phyloP scores from a whole-genome alignment of 2,329 filamentous ascomycete genomes.

The Blastomyces emzantsi region DNA sequence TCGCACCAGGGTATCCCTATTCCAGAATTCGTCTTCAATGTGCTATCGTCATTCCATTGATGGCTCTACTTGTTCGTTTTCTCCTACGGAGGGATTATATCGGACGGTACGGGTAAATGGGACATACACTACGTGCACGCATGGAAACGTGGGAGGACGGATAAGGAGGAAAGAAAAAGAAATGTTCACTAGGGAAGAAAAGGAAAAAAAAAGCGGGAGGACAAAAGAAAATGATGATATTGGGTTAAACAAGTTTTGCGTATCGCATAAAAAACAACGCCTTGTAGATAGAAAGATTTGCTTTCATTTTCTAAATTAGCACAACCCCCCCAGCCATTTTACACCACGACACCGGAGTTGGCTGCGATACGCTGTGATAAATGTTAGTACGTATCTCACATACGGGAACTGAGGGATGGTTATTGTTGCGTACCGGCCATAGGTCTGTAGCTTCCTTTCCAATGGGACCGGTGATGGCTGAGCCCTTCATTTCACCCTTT shows the following conservation, averaged over 20 bases:
- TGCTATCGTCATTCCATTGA: background rate
- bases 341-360: conserved; percentile 99
- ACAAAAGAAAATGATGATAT: conserved; percentile 20
- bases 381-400: conserved; percentile 26
- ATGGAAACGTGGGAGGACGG: background rate
- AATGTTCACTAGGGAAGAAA: conserved; percentile 7
- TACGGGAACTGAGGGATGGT: background rate
- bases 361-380: conserved; percentile 79
- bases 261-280: conserved; percentile 5
- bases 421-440: conserved; percentile 69
- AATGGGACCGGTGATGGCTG: conserved; percentile 96
- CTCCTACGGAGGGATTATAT: background rate
- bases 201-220: background rate
- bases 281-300: conserved; percentile 5
- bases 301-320: conserved; percentile 13
- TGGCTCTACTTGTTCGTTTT: background rate
- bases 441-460: conserved; percentile 99
- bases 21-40: background rate
- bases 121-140: background rate
- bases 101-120: background rate
- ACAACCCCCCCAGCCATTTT: conserved; percentile 42
- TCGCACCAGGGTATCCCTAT: background rate
- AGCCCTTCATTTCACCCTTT: conserved; percentile 99
- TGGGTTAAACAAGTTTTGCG: conserved; percentile 11
- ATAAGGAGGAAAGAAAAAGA: conserved; percentile 13